These are phyloP conservation scores for Irpex sp. DNA, from an alignment of 1,284 basidiomycete genomes.

Conservation along the genomic window DNA sequence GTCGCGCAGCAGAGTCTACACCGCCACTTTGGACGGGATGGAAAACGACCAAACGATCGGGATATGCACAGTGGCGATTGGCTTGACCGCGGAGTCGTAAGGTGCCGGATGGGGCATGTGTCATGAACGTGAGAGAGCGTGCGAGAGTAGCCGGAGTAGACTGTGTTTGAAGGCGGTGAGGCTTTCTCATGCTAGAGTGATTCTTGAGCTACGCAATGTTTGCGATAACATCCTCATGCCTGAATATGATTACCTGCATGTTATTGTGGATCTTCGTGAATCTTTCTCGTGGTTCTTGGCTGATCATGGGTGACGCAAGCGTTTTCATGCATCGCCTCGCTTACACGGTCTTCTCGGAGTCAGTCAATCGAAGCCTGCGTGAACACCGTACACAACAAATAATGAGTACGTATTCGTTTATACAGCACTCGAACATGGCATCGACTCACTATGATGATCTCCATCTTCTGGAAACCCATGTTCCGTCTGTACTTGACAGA, in stretches of 20 bases:
- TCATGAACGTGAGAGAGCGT: not conserved
- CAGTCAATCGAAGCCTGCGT: not conserved
- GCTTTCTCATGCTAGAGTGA: not conserved
- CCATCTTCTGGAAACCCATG: not conserved
- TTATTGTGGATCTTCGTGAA: not conserved
- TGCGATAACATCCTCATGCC: not conserved
- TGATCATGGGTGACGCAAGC: not conserved
- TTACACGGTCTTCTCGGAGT: not conserved
- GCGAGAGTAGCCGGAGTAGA: not conserved
- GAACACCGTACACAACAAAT: too few relatives aligned
- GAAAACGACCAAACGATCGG: not conserved
- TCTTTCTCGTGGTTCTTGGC: not conserved
- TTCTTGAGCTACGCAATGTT: not conserved
- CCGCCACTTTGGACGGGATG: not conserved
- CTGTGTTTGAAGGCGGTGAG: not conserved
- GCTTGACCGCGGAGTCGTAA: not conserved
- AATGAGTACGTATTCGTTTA: not conserved
- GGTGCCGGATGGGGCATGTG: not conserved
- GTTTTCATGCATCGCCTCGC: not conserved
- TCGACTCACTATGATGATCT: not conserved
- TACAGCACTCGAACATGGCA: not conserved
- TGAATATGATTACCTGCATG: not conserved
- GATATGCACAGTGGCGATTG: not conserved
- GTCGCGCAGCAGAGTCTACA: not conserved
- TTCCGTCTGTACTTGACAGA: too few relatives aligned